Evolutionary conservation across 805 yeast species (phyloP).

Genomic region (Kuraishia molischiana): DNA sequence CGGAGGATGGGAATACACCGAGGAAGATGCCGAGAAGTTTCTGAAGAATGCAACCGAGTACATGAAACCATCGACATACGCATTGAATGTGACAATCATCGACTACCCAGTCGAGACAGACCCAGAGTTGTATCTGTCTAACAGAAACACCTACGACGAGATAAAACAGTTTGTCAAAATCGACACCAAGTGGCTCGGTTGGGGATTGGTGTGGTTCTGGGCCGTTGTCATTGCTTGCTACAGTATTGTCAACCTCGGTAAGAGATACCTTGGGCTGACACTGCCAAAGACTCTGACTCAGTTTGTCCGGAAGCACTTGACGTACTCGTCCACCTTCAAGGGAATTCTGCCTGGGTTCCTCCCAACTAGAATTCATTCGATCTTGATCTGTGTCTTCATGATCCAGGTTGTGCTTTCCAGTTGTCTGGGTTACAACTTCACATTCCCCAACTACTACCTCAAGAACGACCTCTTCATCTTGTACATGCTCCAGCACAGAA

Average conservation of each 20-base stretch:
- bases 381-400: neutral
- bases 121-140: neutral
- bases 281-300: neutral
- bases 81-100: neutral
- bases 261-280: neutral
- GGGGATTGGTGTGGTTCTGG: constrained; percentile 33
- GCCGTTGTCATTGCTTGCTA: constrained; percentile 18
- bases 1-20: neutral
- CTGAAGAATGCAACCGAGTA: neutral
- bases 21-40: neutral
- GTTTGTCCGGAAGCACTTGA: neutral
- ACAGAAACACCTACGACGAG: neutral
- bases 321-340: neutral
- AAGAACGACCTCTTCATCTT: neutral
- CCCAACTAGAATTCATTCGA: neutral
- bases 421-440: neutral
- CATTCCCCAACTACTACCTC: neutral
- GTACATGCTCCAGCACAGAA: constrained; percentile 18
- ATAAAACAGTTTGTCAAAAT: neutral
- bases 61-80: neutral
- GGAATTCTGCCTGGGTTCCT: neutral
- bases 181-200: constrained; percentile 18
- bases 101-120: neutral
- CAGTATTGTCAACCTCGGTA: constrained; percentile 14
- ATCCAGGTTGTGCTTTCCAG: neutral